Percentiles rank a stretch among this genome's conserved stretches.
These are phyloP conservation scores for Epichloe brachyelytri DNA, from an alignment of 2,329 filamentous ascomycete species.

Conservation along the genomic window DNA sequence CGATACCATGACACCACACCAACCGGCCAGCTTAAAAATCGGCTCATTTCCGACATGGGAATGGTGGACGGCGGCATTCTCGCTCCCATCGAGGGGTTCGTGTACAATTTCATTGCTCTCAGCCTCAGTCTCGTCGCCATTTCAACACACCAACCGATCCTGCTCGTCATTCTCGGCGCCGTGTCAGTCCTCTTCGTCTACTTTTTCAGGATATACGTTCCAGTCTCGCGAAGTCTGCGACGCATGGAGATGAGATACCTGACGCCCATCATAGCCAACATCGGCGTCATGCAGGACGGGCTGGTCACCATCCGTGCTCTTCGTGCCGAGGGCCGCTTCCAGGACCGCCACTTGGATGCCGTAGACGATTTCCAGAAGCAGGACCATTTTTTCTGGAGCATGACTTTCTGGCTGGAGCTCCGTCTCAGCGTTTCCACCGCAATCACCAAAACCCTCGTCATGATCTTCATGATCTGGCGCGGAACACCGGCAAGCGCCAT, in stretches of 20 bases:
- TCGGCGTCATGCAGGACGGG: slow-evolving; percentile 75
- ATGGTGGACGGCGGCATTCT: slow-evolving; percentile 83
- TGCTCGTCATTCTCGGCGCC: slow-evolving; percentile 57
- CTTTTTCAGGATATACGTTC: slow-evolving; percentile 66
- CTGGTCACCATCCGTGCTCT: slow-evolving; percentile 80
- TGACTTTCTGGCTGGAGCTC: slow-evolving; percentile 75
- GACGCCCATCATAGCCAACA: slow-evolving; percentile 82
- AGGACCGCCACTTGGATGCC: slow-evolving; percentile 64
- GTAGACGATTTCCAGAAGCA: slow-evolving; percentile 87
- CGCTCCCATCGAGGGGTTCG: slow-evolving; percentile 56
- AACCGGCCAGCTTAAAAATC: slow-evolving; percentile 81
- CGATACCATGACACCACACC: slow-evolving; percentile 87
- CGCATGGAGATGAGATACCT: slow-evolving; percentile 82
- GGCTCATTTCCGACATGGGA: slow-evolving; percentile 79
- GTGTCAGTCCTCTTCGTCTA: slow-evolving; percentile 58
- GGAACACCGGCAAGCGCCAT: slow-evolving; percentile 66
- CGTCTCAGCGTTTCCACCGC: slow-evolving; percentile 53
- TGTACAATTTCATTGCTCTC: slow-evolving; percentile 60
- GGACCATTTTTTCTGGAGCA: slow-evolving; percentile 90
- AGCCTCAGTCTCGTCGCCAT: slow-evolving; percentile 64
- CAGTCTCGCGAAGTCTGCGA: slow-evolving; percentile 70
- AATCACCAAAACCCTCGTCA: slow-evolving; percentile 59
- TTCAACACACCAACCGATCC: slow-evolving; percentile 61
- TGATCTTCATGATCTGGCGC: slow-evolving; percentile 60
- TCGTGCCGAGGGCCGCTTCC: slow-evolving; percentile 64